Evolutionary conservation across 768 basidiomycete genomes (phyloP), one percentile per base, ranked within the genome.

Genomic region (Boletellus sp.): DNA sequence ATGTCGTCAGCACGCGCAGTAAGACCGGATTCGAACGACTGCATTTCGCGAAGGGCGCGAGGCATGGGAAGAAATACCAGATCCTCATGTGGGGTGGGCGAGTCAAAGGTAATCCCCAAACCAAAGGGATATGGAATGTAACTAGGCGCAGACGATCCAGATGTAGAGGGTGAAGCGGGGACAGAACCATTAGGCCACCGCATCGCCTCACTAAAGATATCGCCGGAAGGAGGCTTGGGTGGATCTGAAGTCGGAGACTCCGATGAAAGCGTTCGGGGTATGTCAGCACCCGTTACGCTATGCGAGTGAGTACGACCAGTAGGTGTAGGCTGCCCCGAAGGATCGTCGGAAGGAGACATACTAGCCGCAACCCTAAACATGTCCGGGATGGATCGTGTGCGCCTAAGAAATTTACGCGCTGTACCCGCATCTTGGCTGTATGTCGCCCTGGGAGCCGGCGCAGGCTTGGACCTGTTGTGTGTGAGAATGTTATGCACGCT

Each of bases 11-110:
- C 85, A 20, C 82, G 78, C 0, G 87, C 89, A 0, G 90, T 93
- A 33, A 87, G 65, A 1, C 83, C 83, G 4, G 89, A 91, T 56
- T 93, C 90, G 61, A 92, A 93, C 0, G 87, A 89, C 56, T 91
- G 88, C 84, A 91, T 87, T 63, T 85, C 85, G 20, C 89, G 84
- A n/a, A 93, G 64, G 37, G 74, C 72, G 4, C 78, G 81, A 1
- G 81, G 76, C 2, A 77, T 57, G 4, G 74, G 72, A 4, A 80
- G 63, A 42, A 69, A 72, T 16, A 79, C 66, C 1, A 72, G 45
- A 1, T 71, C 66, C 8, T 75, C 72, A 31, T 69, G 74, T 51
- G 77, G 72, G 1, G 74, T 64, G 4, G 84, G 85, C 0, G 80
- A 74, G 47, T 83, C 82, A 57, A 85, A 90, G 3, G 70, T 54